These are phyloP conservation scores for Rhizopogon roseolus DNA, from an alignment of 768 basidiomycete species.

Conservation along the genomic window DNA sequence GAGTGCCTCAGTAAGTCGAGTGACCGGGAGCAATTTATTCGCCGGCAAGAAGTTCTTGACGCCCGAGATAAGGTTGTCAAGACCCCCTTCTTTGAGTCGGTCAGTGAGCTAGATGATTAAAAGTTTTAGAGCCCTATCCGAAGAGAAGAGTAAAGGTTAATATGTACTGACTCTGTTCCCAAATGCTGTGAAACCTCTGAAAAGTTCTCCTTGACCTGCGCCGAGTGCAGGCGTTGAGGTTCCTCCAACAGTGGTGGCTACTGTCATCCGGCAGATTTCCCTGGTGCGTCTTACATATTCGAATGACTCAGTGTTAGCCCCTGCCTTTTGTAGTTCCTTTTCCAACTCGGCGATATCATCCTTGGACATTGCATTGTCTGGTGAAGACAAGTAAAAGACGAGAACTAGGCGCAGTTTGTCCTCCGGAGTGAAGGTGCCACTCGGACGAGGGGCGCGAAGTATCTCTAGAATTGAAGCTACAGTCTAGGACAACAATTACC, in stretches of 20 bases:
- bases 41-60: conserved; percentile 98
- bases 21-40: conserved; percentile 89
- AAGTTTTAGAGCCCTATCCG: background rate
- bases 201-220: conserved; percentile 76
- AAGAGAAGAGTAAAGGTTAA: background rate
- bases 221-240: conserved; percentile 65
- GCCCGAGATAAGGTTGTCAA: conserved; percentile 94
- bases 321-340: conserved; percentile 76
- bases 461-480: conserved; percentile 78
- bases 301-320: conserved; percentile 77
- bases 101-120: conserved; percentile 68
- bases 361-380: conserved; percentile 75
- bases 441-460: conserved; percentile 69
- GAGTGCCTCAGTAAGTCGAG: conserved; percentile 89
- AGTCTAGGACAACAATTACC: conserved; percentile 38
- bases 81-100: conserved; percentile 89
- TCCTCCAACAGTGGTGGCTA: conserved; percentile 55
- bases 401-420: conserved; percentile 94
- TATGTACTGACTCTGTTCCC: conserved; percentile 69
- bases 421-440: conserved; percentile 58
- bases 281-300: conserved; percentile 90
- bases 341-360: conserved; percentile 89
- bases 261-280: conserved; percentile 91
- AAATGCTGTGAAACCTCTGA: conserved; percentile 90
- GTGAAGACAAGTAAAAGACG: conserved; percentile 90